Evolutionary conservation across 176 grass and related monocot genomes (phyloP), one percentile per base, ranked within the genome.

Genomic region (Neostapfia colusana): DNA sequence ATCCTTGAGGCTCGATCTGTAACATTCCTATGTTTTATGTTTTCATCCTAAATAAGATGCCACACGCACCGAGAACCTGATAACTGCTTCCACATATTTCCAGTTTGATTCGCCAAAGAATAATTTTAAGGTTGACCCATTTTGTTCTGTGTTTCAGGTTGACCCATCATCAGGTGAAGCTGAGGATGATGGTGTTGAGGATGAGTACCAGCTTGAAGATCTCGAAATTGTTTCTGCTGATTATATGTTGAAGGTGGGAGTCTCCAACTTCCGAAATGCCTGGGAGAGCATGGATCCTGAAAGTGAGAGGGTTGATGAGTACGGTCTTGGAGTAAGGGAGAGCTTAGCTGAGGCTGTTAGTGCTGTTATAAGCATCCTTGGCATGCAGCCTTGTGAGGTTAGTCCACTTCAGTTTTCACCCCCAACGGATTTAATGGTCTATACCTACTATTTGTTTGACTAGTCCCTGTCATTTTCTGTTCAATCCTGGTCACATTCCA

Each of bases 341-440:
- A 92, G 87, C 80, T 79, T 99, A 73, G 75, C 85, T 2, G 89
- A 99, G 83, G 89, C 95, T 57, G 95, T 99, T 8, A 88, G 70
- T 85, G 95, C 95, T 72, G 95, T 95, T 35, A 88, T 90, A 65
- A 63, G 78, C 69, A 95, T 99, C 72, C 91, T 99, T 3, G 95
- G 95, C 89, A 99, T 99, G 95, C 95, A 90, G 26, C 85, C 91
- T 37, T 99, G 95, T 18, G 95, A 99, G 91, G 95, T 98, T 54
- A 82, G 79, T 71, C 57, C 51, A 16, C 44, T 16, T 76, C 50
- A 77, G 24, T n/a, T 27, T 48, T 45, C 67, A 60, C n/a, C 17
- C 10, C 10, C 44, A 21, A 71, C 6, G 1, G n/a, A 70, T 45
- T 31, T 51, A 50, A 17, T 67, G 2, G 46, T 64, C 63, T 64